Evolutionary conservation across 495 filamentous ascomycete genomes (phyloP).

Genomic region (Penicillium crystallinum): DNA sequence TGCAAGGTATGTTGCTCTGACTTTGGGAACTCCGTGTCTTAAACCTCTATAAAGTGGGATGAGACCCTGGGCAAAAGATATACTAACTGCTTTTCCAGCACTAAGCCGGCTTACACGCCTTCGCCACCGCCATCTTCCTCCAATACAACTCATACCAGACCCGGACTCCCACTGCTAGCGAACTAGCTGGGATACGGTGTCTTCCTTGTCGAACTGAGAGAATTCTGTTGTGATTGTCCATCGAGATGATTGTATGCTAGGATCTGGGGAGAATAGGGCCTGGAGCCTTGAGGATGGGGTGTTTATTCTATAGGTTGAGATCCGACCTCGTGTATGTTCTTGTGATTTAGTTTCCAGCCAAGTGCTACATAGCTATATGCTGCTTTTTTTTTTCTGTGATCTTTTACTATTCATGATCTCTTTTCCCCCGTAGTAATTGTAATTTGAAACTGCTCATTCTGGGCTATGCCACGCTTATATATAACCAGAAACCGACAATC

Average conservation of each 20-base stretch:
- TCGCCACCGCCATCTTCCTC: slow-evolving; percentile 23
- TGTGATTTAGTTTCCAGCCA: slow-evolving; percentile 5
- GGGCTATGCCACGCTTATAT: too few relatives aligned
- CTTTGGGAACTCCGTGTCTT: neutral
- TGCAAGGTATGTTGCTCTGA: slow-evolving; percentile 29
- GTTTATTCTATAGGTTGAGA: neutral
- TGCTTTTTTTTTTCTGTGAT: neutral
- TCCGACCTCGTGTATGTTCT: slow-evolving; percentile 13
- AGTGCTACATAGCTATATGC: slow-evolving; percentile 4
- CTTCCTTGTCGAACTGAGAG: slow-evolving; percentile 1
- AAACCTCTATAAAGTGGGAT: neutral
- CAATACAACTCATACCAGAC: slow-evolving; percentile 23
- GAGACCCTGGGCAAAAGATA: neutral
- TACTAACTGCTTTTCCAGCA: slow-evolving; percentile 24
- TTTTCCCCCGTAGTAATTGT: too few relatives aligned
- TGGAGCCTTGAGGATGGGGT: slow-evolving; percentile 19
- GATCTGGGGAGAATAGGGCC: slow-evolving; percentile 2
- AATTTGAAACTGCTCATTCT: too few relatives aligned
- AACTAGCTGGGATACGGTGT: slow-evolving; percentile 11
- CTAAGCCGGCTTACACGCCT: slow-evolving; percentile 22
- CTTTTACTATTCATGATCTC: neutral
- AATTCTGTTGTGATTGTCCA: neutral
- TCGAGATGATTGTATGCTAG: slow-evolving; percentile 7
- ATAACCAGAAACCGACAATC: too few relatives aligned
- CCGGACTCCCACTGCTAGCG: slow-evolving; percentile 23